Percentiles rank a stretch among this genome's conserved stretches.
These are phyloP conservation scores for Podila horticola DNA, from an alignment of 192 early-diverging fungal species.

Conservation along the genomic window DNA sequence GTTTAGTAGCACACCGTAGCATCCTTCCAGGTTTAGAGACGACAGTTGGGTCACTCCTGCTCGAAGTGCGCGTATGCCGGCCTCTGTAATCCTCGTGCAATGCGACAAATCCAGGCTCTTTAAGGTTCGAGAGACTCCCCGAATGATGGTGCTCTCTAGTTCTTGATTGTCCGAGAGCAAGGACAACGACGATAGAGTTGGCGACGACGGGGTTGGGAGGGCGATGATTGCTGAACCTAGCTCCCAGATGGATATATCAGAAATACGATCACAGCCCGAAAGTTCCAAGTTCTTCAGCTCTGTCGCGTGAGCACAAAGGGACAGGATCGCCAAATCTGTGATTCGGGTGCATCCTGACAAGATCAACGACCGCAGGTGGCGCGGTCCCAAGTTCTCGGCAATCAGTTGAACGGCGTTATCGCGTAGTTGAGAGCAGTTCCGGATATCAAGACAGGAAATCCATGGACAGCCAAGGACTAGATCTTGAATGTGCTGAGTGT, in stretches of 20 bases:
- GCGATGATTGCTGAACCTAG: constrained; percentile 15
- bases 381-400: constrained; percentile 23
- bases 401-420: constrained; percentile 38
- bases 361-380: constrained; percentile 23
- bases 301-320: constrained; percentile 17
- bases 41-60: constrained; percentile 7
- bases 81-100: constrained; percentile 39
- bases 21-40: constrained; percentile 39
- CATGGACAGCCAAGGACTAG: constrained; percentile 22
- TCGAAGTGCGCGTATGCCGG: constrained; percentile 11
- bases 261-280: constrained; percentile 27
- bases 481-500: constrained; percentile 9
- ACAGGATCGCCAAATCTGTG: constrained; percentile 22
- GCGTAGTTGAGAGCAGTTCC: constrained; percentile 14
- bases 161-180: neutral
- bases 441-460: constrained; percentile 20
- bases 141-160: neutral
- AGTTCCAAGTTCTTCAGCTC: constrained; percentile 36
- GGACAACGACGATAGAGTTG: neutral
- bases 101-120: constrained; percentile 37
- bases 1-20: constrained; percentile 25
- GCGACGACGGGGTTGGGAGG: neutral
- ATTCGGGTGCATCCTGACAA: constrained; percentile 35
- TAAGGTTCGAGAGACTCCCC: constrained; percentile 20
- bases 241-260: constrained; percentile 28